Evolutionary conservation across 495 filamentous ascomycete species (phyloP).

Genomic region (Collariella sp.): DNA sequence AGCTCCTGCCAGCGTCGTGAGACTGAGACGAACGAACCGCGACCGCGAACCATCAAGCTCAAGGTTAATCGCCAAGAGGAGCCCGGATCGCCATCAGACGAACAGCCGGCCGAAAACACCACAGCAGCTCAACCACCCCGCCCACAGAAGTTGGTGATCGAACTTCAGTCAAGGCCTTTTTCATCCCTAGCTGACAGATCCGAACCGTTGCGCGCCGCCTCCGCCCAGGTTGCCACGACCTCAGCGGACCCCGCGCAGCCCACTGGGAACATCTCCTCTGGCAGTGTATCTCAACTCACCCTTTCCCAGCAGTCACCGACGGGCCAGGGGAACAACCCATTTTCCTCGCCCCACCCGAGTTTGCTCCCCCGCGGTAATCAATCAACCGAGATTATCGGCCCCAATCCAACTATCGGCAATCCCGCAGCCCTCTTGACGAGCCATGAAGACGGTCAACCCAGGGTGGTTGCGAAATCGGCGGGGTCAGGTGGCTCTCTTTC

Average conservation of each 20-base stretch:
- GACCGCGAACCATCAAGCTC: slow-evolving; percentile 54
- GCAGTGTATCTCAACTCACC: neutral
- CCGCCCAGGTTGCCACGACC: neutral
- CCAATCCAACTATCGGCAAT: neutral
- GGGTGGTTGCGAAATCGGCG: neutral
- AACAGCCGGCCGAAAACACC: slow-evolving; percentile 2
- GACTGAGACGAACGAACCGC: slow-evolving; percentile 28
- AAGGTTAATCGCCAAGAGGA: slow-evolving; percentile 56
- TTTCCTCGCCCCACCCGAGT: slow-evolving; percentile 38
- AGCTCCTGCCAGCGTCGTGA: slow-evolving; percentile 55
- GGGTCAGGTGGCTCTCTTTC: slow-evolving; percentile 14
- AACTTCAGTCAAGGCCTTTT: slow-evolving; percentile 9
- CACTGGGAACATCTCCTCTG: neutral
- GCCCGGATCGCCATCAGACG: slow-evolving; percentile 8
- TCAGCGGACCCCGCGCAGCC: neutral
- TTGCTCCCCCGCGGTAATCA: slow-evolving; percentile 34
- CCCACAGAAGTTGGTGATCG: slow-evolving; percentile 9
- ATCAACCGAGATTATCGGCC: slow-evolving; percentile 18
- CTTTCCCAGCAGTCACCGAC: slow-evolving; percentile 2
- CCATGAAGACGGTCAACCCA: neutral
- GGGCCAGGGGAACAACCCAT: slow-evolving; percentile 25
- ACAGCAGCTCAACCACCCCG: neutral
- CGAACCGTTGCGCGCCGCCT: neutral
- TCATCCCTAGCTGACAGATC: neutral
- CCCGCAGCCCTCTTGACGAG: slow-evolving; percentile 14